A percentile compares a stretch with the other conserved stretches of the same genome.
Evolutionary conservation across 495 filamentous ascomycete species (phyloP).

Genomic region (Daldinia concentrica): DNA sequence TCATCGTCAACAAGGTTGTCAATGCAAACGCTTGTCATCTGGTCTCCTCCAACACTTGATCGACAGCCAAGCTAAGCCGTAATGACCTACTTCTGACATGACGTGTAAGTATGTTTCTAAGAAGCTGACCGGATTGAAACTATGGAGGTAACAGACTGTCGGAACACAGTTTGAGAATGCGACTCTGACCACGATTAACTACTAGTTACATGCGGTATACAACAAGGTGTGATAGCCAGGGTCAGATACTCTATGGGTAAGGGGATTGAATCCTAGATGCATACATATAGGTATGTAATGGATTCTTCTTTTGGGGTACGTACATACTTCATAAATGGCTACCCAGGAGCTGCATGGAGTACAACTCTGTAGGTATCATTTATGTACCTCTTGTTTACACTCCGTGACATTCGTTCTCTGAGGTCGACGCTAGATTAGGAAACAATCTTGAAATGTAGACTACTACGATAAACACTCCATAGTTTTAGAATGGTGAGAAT

Average conservation of each 20-base stretch:
- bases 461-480: neutral
- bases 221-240: slow-evolving; percentile 15
- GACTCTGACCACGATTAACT: slow-evolving; percentile 27
- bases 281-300: neutral
- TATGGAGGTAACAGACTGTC: slow-evolving; percentile 44
- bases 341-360: neutral
- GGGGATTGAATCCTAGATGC: slow-evolving; percentile 22
- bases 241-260: slow-evolving; percentile 29
- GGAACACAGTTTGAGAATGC: slow-evolving; percentile 43
- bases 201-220: slow-evolving; percentile 10
- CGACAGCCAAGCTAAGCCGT: slow-evolving; percentile 21
- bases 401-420: neutral
- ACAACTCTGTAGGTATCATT: neutral
- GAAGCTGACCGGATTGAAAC: slow-evolving; percentile 37
- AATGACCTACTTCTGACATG: slow-evolving; percentile 37
- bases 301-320: neutral
- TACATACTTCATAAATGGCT: neutral
- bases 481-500: neutral
- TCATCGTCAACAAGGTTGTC: slow-evolving; percentile 6
- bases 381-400: neutral
- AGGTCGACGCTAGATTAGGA: neutral
- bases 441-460: neutral
- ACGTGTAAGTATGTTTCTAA: slow-evolving; percentile 29
- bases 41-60: slow-evolving; percentile 33
- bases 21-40: slow-evolving; percentile 29